Conservation (phyloP, 208 protist species). For the Crithidia expoeki region DNA sequence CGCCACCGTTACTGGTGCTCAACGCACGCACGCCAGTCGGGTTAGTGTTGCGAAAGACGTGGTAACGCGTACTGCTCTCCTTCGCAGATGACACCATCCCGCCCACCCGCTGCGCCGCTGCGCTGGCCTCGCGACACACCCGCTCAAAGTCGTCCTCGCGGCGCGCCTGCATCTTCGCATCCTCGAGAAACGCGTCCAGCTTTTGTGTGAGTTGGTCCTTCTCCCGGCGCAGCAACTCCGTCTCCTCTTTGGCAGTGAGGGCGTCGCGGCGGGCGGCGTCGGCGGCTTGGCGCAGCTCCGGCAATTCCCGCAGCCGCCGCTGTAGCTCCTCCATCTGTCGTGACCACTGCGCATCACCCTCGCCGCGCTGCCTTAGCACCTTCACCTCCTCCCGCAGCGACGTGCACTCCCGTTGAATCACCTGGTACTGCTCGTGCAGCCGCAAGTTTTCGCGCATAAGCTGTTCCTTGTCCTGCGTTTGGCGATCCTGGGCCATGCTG, state of each 20-base stretch:
- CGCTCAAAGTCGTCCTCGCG: conserved; percentile 66
- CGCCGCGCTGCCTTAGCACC: conserved; percentile 28
- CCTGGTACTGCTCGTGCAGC: conserved; percentile 69
- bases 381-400: conserved; percentile 51
- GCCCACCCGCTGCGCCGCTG: conserved; percentile 53
- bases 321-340: conserved; percentile 74
- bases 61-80: conserved; percentile 32
- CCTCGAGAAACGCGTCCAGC: conserved; percentile 70
- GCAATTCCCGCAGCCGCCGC: conserved; percentile 61
- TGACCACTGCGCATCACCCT: conserved; percentile 37
- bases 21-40: conserved; percentile 17
- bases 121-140: conserved; percentile 59
- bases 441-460: conserved; percentile 73
- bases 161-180: conserved; percentile 47
- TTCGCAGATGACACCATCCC: conserved; percentile 45
- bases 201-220: conserved; percentile 68
- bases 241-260: conserved; percentile 61
- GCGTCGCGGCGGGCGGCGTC: conserved; percentile 66
- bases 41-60: conserved; percentile 50
- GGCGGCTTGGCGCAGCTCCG: conserved; percentile 61
- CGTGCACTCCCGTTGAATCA: conserved; percentile 55
- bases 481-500: conserved; percentile 37
- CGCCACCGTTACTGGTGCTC: neutral
- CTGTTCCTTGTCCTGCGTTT: conserved; percentile 55
- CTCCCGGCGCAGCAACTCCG: conserved; percentile 61